Evolutionary conservation across 2,329 filamentous ascomycete genomes (phyloP).

Genomic region (Penicillium sclerotiorum): DNA sequence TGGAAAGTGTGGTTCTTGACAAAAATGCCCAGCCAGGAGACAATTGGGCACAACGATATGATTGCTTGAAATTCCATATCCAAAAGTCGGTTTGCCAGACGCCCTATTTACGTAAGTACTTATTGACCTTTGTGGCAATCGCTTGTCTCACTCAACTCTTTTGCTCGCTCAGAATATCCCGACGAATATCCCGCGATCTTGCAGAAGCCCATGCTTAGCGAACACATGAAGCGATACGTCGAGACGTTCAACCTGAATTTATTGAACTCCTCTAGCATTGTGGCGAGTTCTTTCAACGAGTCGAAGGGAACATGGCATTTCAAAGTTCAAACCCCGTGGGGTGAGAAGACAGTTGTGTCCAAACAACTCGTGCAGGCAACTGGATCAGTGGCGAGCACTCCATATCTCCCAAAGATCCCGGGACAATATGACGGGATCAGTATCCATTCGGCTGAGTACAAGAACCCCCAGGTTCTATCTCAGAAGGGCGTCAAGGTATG

Average conservation of each 20-base stretch:
- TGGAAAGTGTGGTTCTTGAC: neutral
- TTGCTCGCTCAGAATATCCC: neutral
- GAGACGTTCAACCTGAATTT: neutral
- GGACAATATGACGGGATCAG: neutral
- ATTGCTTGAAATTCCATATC: neutral
- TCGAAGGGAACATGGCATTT: neutral
- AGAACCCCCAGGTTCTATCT: neutral
- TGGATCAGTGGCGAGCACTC: neutral
- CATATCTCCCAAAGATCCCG: neutral
- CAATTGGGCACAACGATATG: neutral
- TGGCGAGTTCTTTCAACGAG: neutral
- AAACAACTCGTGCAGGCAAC: neutral
- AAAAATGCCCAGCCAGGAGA: neutral
- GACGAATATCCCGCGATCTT: neutral
- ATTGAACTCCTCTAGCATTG: neutral
- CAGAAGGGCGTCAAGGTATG: neutral
- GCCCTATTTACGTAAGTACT: neutral
- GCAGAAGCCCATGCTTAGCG: neutral
- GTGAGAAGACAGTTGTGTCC: neutral
- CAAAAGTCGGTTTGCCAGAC: neutral
- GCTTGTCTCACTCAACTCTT: neutral
- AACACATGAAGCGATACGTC: neutral
- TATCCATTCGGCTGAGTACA: neutral
- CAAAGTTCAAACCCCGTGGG: neutral
- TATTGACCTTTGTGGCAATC: neutral